These are phyloP conservation scores for Cyberlindnera suaveolens DNA, from an alignment of 805 yeast species.

Conservation along the genomic window DNA sequence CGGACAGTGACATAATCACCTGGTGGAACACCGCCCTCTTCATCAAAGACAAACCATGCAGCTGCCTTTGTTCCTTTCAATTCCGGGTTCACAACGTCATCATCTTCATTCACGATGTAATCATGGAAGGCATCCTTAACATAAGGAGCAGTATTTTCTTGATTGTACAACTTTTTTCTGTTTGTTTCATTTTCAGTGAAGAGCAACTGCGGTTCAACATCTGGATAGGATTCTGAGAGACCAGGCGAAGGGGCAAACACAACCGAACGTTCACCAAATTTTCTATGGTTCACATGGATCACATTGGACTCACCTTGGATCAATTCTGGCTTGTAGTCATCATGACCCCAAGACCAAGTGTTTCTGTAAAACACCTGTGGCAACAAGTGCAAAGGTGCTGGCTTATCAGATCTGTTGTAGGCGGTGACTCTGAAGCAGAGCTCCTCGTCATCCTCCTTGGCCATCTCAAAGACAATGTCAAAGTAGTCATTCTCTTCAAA, in stretches of 20 bases:
- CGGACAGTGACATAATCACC: slow-evolving; percentile 84
- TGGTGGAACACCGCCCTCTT: slow-evolving; percentile 72
- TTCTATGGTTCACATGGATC: slow-evolving; percentile 57
- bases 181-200: slow-evolving; percentile 92
- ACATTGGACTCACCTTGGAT: slow-evolving; percentile 34
- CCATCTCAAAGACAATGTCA: slow-evolving; percentile 86
- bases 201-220: slow-evolving; percentile 67
- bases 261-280: slow-evolving; percentile 58
- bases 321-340: slow-evolving; percentile 42
- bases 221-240: slow-evolving; percentile 44
- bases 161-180: slow-evolving; percentile 56
- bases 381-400: slow-evolving; percentile 83
- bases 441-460: slow-evolving; percentile 78
- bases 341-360: slow-evolving; percentile 90
- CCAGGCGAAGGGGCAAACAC: slow-evolving; percentile 83
- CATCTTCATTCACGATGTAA: slow-evolving; percentile 54
- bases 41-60: slow-evolving; percentile 78
- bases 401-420: slow-evolving; percentile 70
- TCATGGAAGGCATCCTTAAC: slow-evolving; percentile 93
- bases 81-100: slow-evolving; percentile 63
- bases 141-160: slow-evolving; percentile 43
- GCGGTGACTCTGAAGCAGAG: slow-evolving; percentile 81
- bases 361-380: slow-evolving; percentile 85
- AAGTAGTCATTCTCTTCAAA: slow-evolving; percentile 63
- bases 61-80: slow-evolving; percentile 73